Evolutionary conservation across 1,139 yeast genomes (phyloP).

Genomic region (Candida sanyaensis): DNA sequence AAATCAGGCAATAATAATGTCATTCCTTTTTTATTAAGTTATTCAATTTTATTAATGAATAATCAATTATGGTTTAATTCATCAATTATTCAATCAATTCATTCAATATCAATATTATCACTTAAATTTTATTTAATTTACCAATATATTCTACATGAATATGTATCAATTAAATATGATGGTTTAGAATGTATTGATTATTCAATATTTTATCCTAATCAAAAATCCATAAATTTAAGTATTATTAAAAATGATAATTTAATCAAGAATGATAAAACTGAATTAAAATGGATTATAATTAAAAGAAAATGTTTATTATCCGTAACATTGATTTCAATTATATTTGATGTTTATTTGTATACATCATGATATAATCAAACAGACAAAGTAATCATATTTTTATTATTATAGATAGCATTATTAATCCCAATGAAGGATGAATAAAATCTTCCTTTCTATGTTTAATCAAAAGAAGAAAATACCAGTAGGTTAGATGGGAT

Average conservation of each 20-base stretch:
- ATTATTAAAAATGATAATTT: too few relatives aligned
- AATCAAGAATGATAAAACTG: too few relatives aligned
- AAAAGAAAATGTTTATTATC: background rate
- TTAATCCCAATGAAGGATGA: background rate
- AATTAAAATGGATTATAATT: background rate
- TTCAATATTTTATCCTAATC: background rate
- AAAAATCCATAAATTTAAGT: too few relatives aligned
- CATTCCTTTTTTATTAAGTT: slow-evolving; percentile 14
- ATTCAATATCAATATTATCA: slow-evolving; percentile 6
- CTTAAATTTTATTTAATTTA: slow-evolving; percentile 15
- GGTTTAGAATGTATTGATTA: slow-evolving; percentile 1
- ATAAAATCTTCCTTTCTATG: too few relatives aligned
- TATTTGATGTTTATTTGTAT: background rate
- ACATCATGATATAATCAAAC: too few relatives aligned
- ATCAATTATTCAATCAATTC: background rate
- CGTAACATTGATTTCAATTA: background rate
- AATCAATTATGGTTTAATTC: background rate
- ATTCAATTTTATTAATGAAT: slow-evolving; percentile 14
- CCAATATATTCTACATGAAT: slow-evolving; percentile 22
- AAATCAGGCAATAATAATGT: slow-evolving; percentile 14
- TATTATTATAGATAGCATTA: background rate
- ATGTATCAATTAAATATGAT: slow-evolving; percentile 14
- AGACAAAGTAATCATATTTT: background rate
- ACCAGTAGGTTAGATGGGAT: too few relatives aligned
- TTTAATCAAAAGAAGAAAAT: too few relatives aligned